Conservation (phyloP, 1,139 yeast species). For the Pichia sp. region DNA sequence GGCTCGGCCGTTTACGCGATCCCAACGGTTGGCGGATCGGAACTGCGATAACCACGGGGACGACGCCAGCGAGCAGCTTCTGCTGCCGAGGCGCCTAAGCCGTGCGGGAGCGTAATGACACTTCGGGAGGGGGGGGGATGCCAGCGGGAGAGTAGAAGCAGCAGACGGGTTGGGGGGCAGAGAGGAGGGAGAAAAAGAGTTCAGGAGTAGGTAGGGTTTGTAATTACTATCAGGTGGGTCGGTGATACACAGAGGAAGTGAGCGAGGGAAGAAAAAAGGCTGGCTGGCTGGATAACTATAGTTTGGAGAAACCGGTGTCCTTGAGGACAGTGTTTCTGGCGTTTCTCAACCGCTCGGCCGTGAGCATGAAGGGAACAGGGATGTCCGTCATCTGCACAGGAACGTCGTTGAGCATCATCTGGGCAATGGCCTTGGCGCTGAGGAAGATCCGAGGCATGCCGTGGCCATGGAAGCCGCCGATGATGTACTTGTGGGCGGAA, state of each 20-base stretch:
- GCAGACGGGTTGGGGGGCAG: no score
- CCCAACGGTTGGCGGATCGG: neutral
- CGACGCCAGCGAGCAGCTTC: no score
- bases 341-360: neutral
- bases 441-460: slow-evolving; percentile 30
- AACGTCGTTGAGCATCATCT: neutral
- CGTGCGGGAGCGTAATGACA: no score
- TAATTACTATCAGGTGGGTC: no score
- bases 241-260: no score
- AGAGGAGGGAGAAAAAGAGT: no score
- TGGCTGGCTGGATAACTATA: no score
- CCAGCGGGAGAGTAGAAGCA: no score
- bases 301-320: neutral
- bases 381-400: neutral
- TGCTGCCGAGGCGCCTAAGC: no score
- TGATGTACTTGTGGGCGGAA: slow-evolving; percentile 22
- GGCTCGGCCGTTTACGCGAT: neutral
- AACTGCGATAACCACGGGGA: neutral
- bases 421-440: slow-evolving; percentile 25
- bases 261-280: no score
- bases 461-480: slow-evolving; percentile 32
- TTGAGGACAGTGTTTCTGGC: neutral
- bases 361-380: neutral
- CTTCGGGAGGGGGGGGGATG: no score
- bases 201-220: no score